phyloP scores from a whole-genome alignment of 192 early-diverging fungal species.

The Coemansia sp. region DNA sequence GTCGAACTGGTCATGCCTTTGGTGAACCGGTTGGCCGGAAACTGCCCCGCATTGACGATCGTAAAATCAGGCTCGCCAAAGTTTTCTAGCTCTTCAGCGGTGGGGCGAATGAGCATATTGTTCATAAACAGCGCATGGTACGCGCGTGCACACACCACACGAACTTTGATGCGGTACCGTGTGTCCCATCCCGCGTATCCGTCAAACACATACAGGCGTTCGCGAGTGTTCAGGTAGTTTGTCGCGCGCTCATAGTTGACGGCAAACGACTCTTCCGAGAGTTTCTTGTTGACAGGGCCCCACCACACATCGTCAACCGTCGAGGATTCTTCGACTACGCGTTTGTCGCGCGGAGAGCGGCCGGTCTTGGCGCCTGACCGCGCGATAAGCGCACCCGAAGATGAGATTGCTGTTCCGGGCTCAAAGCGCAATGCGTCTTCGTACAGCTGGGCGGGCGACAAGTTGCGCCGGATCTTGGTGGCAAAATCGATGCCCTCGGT shows the following conservation, averaged over 20 bases:
- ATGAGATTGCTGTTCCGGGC: constrained; percentile 79
- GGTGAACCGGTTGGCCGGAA: constrained; percentile 92
- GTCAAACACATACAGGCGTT: constrained; percentile 93
- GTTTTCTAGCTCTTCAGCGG: constrained; percentile 80
- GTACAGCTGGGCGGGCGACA: constrained; percentile 84
- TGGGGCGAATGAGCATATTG: constrained; percentile 98
- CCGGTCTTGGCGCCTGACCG: constrained; percentile 91
- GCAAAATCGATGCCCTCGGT: constrained; percentile 51
- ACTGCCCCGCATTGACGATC: constrained; percentile 94
- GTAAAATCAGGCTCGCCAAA: constrained; percentile 98
- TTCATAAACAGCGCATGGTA: constrained; percentile 97
- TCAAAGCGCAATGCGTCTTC: constrained; percentile 91
- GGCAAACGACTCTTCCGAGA: constrained; percentile 76
- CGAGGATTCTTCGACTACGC: constrained; percentile 88
- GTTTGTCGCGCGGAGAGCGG: constrained; percentile 94
- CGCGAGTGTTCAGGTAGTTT: constrained; percentile 95
- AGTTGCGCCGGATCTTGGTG: constrained; percentile 76
- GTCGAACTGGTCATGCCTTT: constrained; percentile 95
- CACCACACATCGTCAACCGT: constrained; percentile 95
- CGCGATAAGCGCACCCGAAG: constrained; percentile 87
- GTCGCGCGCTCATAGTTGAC: constrained; percentile 94
- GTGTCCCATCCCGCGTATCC: constrained; percentile 98
- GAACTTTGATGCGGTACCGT: constrained; percentile 96
- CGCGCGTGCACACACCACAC: constrained; percentile 89
- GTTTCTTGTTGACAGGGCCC: constrained; percentile 96